Base-by-base conservation (phyloP, 768 basidiomycete species). In the Cantharellus anzutake region DNA sequence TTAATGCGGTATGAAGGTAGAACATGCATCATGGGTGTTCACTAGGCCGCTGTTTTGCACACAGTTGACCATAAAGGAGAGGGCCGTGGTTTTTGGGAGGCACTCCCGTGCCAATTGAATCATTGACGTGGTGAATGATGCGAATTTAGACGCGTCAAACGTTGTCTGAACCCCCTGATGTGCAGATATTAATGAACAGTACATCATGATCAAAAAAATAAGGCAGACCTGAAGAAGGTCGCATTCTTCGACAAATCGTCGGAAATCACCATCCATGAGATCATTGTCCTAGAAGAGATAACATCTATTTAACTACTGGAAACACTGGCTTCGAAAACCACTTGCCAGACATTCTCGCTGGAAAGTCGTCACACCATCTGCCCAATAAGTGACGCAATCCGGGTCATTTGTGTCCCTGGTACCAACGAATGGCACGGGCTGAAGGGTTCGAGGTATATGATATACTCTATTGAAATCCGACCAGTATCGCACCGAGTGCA, bases 401-500 rank as follows among this genome's bases (percentile, higher is more conserved):
- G 20, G 20, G 20, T 29, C 20, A 29, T 29, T 29, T 29, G 20
- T 29, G 20, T 29, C 20, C 20, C 1, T 29, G 20, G 20, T 29
- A 29, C 20, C 20, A 29, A 29, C 20, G 20, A 4, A 3, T 34
- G 56, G 61, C 34, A 63, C 56, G n/a, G 61, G 42, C 11, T 63
- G 62, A 5, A 63, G 5, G 5, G 62, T 51, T n/a, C 62, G 61
- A 57, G 62, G 62, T 29, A 42, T 39, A 39, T 57, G 60, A 39
- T 34, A 63, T 7, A 62, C 61, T 5, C 62, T 52, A 29, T 62
- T 63, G 37, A 63, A 63, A 55, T 63, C 62, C 3, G 62, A 63
- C 62, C 62, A 63, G 39, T 62, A 62, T 37, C 62, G 42, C 29
- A 50, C 37, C 2, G 34, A 11, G 42, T 39, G 42, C 52, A n/a